phyloP scores from a whole-genome alignment of 345 rosid genomes.

The Cardamine chenopodiifolia region DNA sequence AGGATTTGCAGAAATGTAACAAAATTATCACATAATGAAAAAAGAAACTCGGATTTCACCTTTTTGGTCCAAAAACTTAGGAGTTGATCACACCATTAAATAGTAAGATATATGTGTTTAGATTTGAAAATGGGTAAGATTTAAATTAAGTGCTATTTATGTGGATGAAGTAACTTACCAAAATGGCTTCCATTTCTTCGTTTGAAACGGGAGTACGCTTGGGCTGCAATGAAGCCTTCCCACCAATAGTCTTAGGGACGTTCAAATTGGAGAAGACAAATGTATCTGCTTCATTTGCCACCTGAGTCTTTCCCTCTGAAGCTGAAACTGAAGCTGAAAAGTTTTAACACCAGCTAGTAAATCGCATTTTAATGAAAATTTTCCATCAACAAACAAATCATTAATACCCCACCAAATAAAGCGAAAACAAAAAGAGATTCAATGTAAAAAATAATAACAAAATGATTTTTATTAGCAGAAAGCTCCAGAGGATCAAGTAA shows the following conservation, averaged over 20 bases:
- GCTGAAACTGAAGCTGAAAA: no score
- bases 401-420: neutral
- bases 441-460: neutral
- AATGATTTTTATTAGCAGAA: neutral
- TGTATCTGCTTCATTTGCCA: constrained; percentile 48
- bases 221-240: constrained; percentile 91
- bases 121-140: neutral
- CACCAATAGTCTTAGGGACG: constrained; percentile 52
- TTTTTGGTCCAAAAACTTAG: constrained; percentile 2
- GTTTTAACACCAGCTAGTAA: neutral
- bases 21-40: neutral
- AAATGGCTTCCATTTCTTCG: constrained; percentile 84
- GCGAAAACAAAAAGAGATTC: neutral
- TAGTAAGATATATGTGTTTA: neutral
- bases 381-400: neutral
- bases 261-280: constrained; percentile 61
- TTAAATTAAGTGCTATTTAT: neutral
- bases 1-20: neutral
- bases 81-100: neutral
- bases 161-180: constrained; percentile 51
- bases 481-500: neutral
- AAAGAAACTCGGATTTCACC: neutral
- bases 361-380: neutral
- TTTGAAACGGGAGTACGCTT: constrained; percentile 73
- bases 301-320: constrained; percentile 49